A percentile compares a stretch with the other conserved stretches of the same genome.
Evolutionary conservation across 1,284 basidiomycete species (phyloP).

Genomic region (Albatrellus sp.): DNA sequence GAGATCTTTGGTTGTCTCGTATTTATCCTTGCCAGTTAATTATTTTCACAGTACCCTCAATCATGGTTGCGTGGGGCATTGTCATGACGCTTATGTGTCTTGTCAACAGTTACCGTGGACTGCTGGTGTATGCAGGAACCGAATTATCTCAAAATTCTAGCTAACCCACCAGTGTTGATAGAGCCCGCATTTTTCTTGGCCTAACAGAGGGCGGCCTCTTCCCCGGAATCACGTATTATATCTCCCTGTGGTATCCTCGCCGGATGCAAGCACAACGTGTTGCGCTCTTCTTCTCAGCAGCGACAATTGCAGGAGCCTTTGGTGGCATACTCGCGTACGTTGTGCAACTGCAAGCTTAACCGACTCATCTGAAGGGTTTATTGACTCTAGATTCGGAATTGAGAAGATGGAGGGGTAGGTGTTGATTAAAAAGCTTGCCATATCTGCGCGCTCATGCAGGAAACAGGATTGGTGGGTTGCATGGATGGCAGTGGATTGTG

Average conservation of each 20-base stretch:
- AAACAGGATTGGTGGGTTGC: constrained; percentile 21
- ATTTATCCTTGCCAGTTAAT: background rate
- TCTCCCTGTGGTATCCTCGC: constrained; percentile 41
- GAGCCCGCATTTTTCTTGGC: constrained; percentile 37
- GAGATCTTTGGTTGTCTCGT: background rate
- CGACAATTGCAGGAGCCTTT: constrained; percentile 38
- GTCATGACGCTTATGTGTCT: constrained; percentile 25
- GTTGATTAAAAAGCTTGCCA: background rate
- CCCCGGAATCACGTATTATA: constrained; percentile 41
- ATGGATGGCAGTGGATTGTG: constrained; percentile 37
- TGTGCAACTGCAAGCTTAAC: background rate
- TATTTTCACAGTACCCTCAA: constrained; percentile 13
- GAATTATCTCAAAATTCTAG: constrained; percentile 5
- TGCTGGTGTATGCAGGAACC: constrained; percentile 15
- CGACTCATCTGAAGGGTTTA: background rate
- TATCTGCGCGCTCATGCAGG: background rate
- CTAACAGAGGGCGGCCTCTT: constrained; percentile 42
- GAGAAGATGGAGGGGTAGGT: constrained; percentile 25
- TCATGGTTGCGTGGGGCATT: constrained; percentile 20
- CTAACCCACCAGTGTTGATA: constrained; percentile 6
- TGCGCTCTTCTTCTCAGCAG: constrained; percentile 48
- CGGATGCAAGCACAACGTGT: constrained; percentile 36
- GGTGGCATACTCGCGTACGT: constrained; percentile 23
- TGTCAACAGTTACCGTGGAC: constrained; percentile 20
- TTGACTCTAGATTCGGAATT: constrained; percentile 17